Percentiles rank a stretch among this genome's conserved stretches.
Evolutionary conservation across 2,329 filamentous ascomycete species (phyloP).

Genomic region (Pyricularia sp.): DNA sequence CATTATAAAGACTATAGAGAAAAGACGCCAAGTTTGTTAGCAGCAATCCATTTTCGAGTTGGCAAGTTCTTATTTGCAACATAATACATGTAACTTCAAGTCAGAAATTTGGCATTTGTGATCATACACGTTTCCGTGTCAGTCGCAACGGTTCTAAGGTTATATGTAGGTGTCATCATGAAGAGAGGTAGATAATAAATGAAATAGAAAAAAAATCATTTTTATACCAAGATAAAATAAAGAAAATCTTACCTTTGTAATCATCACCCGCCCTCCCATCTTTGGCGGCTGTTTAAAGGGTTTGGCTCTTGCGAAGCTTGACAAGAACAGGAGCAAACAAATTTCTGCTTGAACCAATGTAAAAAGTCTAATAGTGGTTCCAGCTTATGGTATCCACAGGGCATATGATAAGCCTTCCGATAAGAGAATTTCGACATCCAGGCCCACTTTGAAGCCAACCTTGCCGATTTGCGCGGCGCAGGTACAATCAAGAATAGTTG

Average conservation of each 20-base stretch:
- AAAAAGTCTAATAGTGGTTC: neutral
- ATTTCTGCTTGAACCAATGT: neutral
- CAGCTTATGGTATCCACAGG: neutral
- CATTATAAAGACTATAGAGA: neutral
- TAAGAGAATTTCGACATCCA: neutral
- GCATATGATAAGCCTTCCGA: neutral
- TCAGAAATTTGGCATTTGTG: conserved; percentile 33
- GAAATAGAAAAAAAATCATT: neutral
- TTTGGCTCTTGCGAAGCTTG: neutral
- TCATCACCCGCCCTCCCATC: neutral
- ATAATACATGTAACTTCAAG: neutral
- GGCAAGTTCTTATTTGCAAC: neutral
- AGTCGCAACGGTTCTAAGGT: conserved; percentile 46
- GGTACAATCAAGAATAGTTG: neutral
- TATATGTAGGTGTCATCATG: conserved; percentile 38
- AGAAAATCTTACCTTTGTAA: neutral
- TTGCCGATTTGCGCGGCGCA: neutral
- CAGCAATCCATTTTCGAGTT: neutral
- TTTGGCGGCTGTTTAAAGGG: neutral
- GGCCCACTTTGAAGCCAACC: neutral
- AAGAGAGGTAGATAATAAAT: neutral
- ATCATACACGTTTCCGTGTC: conserved; percentile 39
- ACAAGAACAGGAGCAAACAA: neutral
- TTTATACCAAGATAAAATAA: neutral
- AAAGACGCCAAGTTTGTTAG: neutral